These are phyloP conservation scores for Cladosporium halotolerans DNA, from an alignment of 2,329 filamentous ascomycete species.

Conservation along the genomic window DNA sequence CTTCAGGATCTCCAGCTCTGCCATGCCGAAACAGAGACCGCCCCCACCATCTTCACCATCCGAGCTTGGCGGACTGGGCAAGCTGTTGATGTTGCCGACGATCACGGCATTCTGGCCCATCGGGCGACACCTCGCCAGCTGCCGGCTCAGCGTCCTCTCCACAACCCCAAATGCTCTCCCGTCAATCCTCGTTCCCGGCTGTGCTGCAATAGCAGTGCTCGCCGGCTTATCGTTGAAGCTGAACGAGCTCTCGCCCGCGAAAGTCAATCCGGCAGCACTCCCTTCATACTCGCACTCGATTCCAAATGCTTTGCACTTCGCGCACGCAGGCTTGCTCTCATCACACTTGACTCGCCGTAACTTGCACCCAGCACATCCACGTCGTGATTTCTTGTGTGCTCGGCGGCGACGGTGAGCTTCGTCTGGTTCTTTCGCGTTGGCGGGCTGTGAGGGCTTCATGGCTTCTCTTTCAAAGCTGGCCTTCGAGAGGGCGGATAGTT, in stretches of 20 bases:
- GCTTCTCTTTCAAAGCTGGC: background rate
- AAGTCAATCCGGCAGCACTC: constrained; percentile 16
- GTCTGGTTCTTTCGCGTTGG: background rate
- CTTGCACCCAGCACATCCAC: constrained; percentile 53
- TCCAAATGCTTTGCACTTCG: constrained; percentile 43
- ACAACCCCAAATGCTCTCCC: no score
- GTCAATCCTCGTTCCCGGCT: background rate
- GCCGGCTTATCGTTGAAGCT: background rate
- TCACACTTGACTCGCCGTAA: constrained; percentile 53
- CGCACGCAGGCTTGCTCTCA: constrained; percentile 45
- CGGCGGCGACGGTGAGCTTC: constrained; percentile 16
- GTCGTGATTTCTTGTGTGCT: constrained; percentile 47
- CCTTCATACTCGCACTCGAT: constrained; percentile 45
- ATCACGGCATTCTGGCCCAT: background rate
- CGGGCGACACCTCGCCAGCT: background rate
- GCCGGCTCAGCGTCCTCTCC: background rate
- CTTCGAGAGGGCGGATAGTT: background rate
- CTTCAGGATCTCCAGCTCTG: constrained; percentile 19
- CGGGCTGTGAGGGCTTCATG: background rate
- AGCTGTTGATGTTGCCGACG: background rate
- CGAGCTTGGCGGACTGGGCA: constrained; percentile 13
- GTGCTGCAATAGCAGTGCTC: background rate
- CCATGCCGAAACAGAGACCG: background rate
- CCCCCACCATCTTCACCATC: constrained; percentile 12
- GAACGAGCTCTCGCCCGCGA: constrained; percentile 20